phyloP scores from a whole-genome alignment of 192 early-diverging fungal genomes.

The Neocallimastix lanati region DNA sequence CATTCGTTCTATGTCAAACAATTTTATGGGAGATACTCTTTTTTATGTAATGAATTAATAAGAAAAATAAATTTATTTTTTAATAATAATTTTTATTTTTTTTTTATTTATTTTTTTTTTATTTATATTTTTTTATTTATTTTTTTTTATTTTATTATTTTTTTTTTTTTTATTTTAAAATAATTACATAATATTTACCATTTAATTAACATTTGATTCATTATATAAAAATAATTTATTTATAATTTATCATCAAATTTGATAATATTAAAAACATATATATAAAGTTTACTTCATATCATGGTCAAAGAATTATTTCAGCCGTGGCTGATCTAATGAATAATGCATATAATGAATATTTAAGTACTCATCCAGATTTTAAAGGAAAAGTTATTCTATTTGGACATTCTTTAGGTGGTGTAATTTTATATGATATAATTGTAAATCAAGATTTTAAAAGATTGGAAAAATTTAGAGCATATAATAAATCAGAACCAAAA shows the following conservation, averaged over 20 bases:
- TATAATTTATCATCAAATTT: too few relatives aligned
- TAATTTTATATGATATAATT: slow-evolving; percentile 50
- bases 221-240: too few relatives aligned
- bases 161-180: too few relatives aligned
- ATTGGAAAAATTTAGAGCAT: neutral
- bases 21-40: neutral
- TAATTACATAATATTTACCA: too few relatives aligned
- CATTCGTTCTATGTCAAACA: neutral
- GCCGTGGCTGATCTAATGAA: slow-evolving; percentile 28
- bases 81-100: too few relatives aligned
- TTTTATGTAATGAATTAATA: neutral
- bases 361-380: slow-evolving; percentile 34
- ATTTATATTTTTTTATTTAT: too few relatives aligned
- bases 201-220: too few relatives aligned
- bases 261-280: too few relatives aligned
- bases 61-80: too few relatives aligned
- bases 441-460: slow-evolving; percentile 9
- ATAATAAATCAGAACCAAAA: neutral
- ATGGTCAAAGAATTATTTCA: neutral
- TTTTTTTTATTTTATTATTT: too few relatives aligned
- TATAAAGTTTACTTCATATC: neutral
- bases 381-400: slow-evolving; percentile 35
- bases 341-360: slow-evolving; percentile 28
- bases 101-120: too few relatives aligned
- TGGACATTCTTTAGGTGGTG: slow-evolving; percentile 49